Base-by-base conservation (phyloP, 192 early-diverging fungal genomes). In the Chytriomyces sp. region DNA sequence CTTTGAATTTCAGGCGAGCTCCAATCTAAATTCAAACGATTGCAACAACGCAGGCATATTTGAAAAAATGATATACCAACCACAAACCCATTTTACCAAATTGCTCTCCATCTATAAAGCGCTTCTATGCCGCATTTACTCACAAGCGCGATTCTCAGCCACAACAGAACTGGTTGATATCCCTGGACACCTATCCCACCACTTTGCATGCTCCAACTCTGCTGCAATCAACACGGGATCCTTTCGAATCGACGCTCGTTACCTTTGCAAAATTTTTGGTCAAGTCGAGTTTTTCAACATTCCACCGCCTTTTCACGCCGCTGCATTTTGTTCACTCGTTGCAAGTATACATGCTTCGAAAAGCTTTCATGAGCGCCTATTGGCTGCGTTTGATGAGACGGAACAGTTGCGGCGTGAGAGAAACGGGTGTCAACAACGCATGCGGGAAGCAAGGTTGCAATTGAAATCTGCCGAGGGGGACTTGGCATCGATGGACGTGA, bases 191-290 rank as follows among this genome's bases (percentile, higher is more conserved):
- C 71, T 73, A 8, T 60, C 71, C 0, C 71, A 73, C 45, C 71
- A 73, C 71, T 73, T 73, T 73, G 71, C 71, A 35, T 73, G 71
- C 71, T 62, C 64, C 49, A 45, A 67, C 47, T 57, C 74, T n/a
- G 74, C 62, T 2, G 45, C 64, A 6, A 76, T 47, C 7, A 59
- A 13, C 43, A 11, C 44, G n/a, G 74, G 65, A 13, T 46, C 74
- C 3, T 64, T 67, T 45, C n/a, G 43, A 18, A 67, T 67, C 23
- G 74, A 64, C 47, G 74, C 62, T 16, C 65, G 64, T 16, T 53
- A 76, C 49, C 50, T 76, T 11, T 76, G 62, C 64, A 53, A 67
- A 50, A n/a, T 76, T 7, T 64, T 67, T 48, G 13, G 50, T 35
- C 64, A 64, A 49, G 60, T 49, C 23, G 59, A 60, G 8, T 61